phyloP scores from a whole-genome alignment of 306 rosid genomes.

The Acmispon strigosus region DNA sequence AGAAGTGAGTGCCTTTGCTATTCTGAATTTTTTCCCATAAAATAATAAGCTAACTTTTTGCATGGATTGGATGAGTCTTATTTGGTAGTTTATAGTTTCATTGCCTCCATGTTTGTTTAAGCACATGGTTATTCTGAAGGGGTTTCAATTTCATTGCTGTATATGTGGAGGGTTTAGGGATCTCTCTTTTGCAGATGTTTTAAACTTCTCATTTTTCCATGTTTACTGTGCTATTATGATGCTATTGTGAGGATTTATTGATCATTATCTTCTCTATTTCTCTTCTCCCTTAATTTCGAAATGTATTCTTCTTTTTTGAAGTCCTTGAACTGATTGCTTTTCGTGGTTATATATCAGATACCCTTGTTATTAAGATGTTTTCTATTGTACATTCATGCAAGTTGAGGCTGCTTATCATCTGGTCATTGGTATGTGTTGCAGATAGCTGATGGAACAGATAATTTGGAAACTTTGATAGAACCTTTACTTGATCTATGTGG shows the following conservation, averaged over 20 bases:
- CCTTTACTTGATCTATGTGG: constrained; percentile 73
- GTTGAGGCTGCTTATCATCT: constrained; percentile 16
- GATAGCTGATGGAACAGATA: constrained; percentile 57
- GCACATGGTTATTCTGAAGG: not conserved
- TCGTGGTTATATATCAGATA: constrained; percentile 2
- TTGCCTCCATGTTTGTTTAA: not conserved
- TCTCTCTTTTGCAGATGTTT: not conserved
- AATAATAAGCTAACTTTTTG: not conserved
- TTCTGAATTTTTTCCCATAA: not conserved
- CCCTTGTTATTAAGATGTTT: constrained; percentile 11
- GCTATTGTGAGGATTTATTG: not conserved
- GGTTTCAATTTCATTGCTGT: not conserved
- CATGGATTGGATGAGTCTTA: not conserved
- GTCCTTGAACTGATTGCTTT: not conserved
- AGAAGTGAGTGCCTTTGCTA: not conserved
- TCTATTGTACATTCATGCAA: constrained; percentile 8
- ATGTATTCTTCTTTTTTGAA: not conserved
- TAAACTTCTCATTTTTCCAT: not conserved
- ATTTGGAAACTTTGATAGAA: constrained; percentile 54
- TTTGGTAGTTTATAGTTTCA: not conserved
- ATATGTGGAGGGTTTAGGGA: not conserved
- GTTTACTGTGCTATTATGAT: not conserved
- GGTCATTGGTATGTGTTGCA: constrained; percentile 36
- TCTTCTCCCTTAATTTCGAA: not conserved
- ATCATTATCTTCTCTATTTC: not conserved